Evolutionary conservation across 2,329 filamentous ascomycete genomes (phyloP), one percentile per base, ranked within the genome.

Genomic region (Fusarium pseudocircinatum): DNA sequence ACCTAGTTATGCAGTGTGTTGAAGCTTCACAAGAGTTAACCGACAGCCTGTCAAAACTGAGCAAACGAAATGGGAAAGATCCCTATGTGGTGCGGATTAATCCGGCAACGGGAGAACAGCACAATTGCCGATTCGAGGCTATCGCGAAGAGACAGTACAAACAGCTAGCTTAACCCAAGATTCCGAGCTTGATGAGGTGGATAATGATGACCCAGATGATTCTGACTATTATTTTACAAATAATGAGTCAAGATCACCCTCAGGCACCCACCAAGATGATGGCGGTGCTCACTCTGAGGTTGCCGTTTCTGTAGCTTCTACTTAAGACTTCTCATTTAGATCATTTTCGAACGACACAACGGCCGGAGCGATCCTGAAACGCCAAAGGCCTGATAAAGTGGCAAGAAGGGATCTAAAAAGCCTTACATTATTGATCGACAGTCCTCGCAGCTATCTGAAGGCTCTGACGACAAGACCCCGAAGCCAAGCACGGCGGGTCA

Each of bases 341-440:
- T 32, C 30, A 13, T 32, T 32, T 32, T 32, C 30, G 12, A 32
- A 36, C 0, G 24, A 53, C 4, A n/a, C 24, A 22, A 49, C n/a
- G n/a, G n/a, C n/a, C n/a, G n/a, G n/a, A n/a, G 26, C 7, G 26
- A 28, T 28, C 42, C 34, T 7, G 42, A 36, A 46, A 46, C 30
- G 6, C 54, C 30, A 1, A 26, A 30, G 24, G 9, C 12, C 16
- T 16, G 10, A 24, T 3, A 12, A 37, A 37, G 22, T 15, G 14
- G 12, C 14, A 37, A 7, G 22, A 26, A 36, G 2, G 15, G 5
- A 14, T 22, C 26, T 18, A 18, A 22, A 30, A 26, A 11, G 13
- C 11, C 2, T 0, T 5, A 5, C 0, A 4, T 34, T 6, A 4
- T 16, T n/a, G 5, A 6, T 18, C n/a, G 20, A 24, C 14, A 9